A percentile compares a stretch with the other conserved stretches of the same genome.
These are phyloP conservation scores for Apostasia ramifera DNA, from an alignment of 106 monocot species.

Conservation along the genomic window DNA sequence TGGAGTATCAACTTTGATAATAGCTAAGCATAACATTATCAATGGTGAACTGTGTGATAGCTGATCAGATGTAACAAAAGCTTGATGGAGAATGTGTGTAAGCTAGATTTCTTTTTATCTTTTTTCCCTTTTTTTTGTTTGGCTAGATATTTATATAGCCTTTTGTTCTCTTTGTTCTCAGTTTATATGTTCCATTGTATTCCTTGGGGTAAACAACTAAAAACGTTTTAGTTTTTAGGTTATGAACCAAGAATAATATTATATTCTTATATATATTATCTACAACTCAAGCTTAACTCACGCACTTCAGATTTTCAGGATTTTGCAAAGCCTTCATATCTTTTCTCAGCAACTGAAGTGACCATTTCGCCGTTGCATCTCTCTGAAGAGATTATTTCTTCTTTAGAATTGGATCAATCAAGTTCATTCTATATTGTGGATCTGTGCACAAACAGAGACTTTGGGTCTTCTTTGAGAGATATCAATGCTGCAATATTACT, in stretches of 20 bases:
- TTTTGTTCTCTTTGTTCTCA: neutral
- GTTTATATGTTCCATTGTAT: neutral
- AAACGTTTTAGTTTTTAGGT: neutral
- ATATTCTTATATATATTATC: neutral
- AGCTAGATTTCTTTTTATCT: too few species aligned
- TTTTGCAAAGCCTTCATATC: slow-evolving; percentile 51
- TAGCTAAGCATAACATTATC: too few species aligned
- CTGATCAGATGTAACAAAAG: too few species aligned
- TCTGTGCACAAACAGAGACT: slow-evolving; percentile 69
- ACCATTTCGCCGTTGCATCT: slow-evolving; percentile 19
- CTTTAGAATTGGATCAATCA: slow-evolving; percentile 34
- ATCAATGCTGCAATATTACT: slow-evolving; percentile 62
- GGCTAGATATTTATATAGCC: neutral
- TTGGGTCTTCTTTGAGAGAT: slow-evolving; percentile 57
- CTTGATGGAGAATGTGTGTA: too few species aligned
- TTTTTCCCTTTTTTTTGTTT: too few species aligned
- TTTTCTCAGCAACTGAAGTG: slow-evolving; percentile 41
- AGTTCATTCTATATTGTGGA: slow-evolving; percentile 58
- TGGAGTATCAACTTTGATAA: neutral
- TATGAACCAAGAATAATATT: neutral
- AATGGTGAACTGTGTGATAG: too few species aligned
- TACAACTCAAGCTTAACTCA: neutral
- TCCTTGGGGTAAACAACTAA: neutral
- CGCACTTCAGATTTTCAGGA: slow-evolving; percentile 63
- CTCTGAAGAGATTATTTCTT: slow-evolving; percentile 26